Evolutionary conservation across 2,329 filamentous ascomycete species (phyloP), one percentile per base, ranked within the genome.

Genomic region (Periconia sp.): DNA sequence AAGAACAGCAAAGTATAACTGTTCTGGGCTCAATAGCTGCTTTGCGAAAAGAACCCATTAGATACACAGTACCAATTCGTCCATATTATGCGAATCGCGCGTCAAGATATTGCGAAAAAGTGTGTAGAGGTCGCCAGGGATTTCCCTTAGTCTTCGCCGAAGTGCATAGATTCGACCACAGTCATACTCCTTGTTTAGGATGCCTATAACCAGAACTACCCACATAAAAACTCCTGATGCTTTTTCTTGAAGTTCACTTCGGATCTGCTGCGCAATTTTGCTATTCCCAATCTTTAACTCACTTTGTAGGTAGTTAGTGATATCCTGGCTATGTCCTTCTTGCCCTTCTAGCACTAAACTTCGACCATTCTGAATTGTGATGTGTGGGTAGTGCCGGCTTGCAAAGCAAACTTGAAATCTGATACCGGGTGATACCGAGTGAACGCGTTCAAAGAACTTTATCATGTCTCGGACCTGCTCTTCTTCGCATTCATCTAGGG

Each of bases 401-500:
- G 79, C 78, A 3, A 82, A 75, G 49, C 76, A 81, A 0, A 79
- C 58, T 0, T 52, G 64, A 0, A 81, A 56, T 0, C 27, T 5
- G 0, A 60, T 33, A 0, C 50, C 37, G 0, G 31, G 45, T 2
- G 61, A 41, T 0, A 59, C 45, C 1, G 70, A 65, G 0, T 55
- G 14, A 0, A 81, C 52, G 0, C 70, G 56, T 46, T 79, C 70
- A 20, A 81, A 75, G 48, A 75, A 76, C 0, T 59, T 41, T 1
- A 81, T 59, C 74, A 82, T 79, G 1, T 72, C 65, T 18, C 66
- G 65, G 2, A 75, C 63, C 47, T 81, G 64, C 1, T 62, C 51
- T 46, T 77, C 74, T 9, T 77, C 66, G 54, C 77, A 80, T 57
- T 81, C 79, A 41, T 82, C 79, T 2, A 81, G 66, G 0, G 79